phyloP scores from a whole-genome alignment of 2,329 filamentous ascomycete genomes.

The Penicillium sp. region DNA sequence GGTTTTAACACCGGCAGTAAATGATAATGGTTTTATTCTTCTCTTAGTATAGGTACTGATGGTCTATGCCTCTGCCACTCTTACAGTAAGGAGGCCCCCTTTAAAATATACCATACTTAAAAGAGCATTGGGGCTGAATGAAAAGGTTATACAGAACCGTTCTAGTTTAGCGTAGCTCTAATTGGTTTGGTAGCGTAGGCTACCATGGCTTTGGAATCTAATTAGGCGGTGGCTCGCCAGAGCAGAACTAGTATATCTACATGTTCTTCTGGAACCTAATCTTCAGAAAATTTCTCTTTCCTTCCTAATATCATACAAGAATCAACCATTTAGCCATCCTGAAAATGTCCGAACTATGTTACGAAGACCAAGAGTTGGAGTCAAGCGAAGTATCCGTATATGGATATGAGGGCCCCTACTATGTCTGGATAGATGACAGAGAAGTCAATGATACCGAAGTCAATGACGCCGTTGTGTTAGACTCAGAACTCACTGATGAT shows the following conservation, averaged over 20 bases:
- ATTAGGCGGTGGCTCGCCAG: not conserved
- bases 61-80: no score
- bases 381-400: no score
- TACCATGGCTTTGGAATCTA: not conserved
- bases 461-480: no score
- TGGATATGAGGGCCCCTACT: no score
- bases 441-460: no score
- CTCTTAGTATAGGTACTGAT: no score
- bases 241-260: not conserved
- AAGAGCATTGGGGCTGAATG: not conserved
- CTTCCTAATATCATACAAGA: constrained; percentile 1
- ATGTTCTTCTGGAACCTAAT: not conserved
- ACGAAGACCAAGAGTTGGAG: constrained; percentile 4
- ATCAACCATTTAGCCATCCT: constrained; percentile 2
- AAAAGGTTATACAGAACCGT: not conserved
- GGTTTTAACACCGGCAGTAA: not conserved
- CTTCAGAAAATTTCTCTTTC: not conserved
- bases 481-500: no score
- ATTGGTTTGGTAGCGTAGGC: not conserved
- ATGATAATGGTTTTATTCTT: no score
- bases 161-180: not conserved
- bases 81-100: no score
- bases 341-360: constrained; percentile 8
- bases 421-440: no score
- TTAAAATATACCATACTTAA: not conserved